phyloP scores from a whole-genome alignment of 2,329 filamentous ascomycete genomes.

The Ilyonectria robusta region DNA sequence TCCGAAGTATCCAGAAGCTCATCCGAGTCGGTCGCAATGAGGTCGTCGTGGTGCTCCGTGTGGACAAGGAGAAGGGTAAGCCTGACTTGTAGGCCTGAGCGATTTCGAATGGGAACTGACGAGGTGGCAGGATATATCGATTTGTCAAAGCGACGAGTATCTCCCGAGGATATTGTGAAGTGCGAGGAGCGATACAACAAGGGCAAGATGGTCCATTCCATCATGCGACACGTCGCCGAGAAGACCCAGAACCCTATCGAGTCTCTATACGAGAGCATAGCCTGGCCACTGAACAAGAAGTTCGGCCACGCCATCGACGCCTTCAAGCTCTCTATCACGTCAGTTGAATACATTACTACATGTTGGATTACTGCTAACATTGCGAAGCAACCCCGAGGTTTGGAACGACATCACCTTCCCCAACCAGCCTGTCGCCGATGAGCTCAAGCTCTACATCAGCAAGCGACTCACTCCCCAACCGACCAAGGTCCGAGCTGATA shows the following conservation, averaged over 20 bases:
- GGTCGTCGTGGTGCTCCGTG: slow-evolving; percentile 97
- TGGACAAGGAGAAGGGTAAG: slow-evolving; percentile 98
- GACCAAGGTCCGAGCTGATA: slow-evolving; percentile 98
- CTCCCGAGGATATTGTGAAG: slow-evolving; percentile 96
- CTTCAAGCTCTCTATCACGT: slow-evolving; percentile 99
- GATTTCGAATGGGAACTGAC: slow-evolving; percentile 45
- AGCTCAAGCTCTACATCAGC: slow-evolving; percentile 94
- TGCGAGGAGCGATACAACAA: slow-evolving; percentile 99
- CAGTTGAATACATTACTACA: slow-evolving; percentile 51
- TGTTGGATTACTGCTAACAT: slow-evolving; percentile 31
- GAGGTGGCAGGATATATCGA: slow-evolving; percentile 83
- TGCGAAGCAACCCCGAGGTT: slow-evolving; percentile 87
- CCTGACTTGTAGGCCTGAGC: slow-evolving; percentile 22
- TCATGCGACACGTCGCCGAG: slow-evolving; percentile 98
- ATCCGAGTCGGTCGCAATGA: slow-evolving; percentile 98
- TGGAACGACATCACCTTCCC: slow-evolving; percentile 96
- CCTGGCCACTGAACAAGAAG: slow-evolving; percentile 97
- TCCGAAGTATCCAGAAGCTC: slow-evolving; percentile 98
- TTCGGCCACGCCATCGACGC: slow-evolving; percentile 97
- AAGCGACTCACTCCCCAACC: slow-evolving; percentile 98
- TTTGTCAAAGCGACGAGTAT: slow-evolving; percentile 97
- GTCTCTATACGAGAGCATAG: slow-evolving; percentile 92
- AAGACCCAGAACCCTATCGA: slow-evolving; percentile 97
- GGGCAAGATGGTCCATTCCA: slow-evolving; percentile 99
- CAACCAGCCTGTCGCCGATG: slow-evolving; percentile 85